Evolutionary conservation across 805 yeast species (phyloP), one percentile per base, ranked within the genome.

Genomic region (Saccharomycopsis sp.): DNA sequence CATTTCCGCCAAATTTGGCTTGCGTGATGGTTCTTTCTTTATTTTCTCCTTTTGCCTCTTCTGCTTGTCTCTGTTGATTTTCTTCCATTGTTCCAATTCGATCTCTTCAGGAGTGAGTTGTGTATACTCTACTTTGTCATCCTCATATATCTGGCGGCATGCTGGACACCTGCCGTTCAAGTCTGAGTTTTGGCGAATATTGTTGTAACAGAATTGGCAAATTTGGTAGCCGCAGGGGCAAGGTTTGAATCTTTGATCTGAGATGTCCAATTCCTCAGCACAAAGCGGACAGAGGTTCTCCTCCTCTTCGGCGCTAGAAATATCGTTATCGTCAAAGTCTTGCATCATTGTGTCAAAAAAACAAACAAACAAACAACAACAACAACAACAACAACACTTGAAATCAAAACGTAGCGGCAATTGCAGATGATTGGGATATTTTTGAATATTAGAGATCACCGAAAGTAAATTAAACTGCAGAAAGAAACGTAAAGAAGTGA

Each of bases 181-280:
- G 59, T 92, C 96, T 2, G 96, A 96, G 53, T 89, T 88, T 50
- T 86, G 92, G 50, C 95, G 74, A 54, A 92, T 92, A 59, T 88
- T 89, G 64, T 92, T 89, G 69, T 89, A 92, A 61, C 98, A 92
- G 58, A 92, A 92, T 68, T 89, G 97, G 61, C 98, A 92, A 43
- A 92, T 84, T 60, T 92, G 96, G 56, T 92, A 92, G 13, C 98
- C 98, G 65, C 98, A 92, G 1, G 97, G 97, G 67, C 98, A 92
- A 13, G 98, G 98, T 60, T 82, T 86, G 70, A 92, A 92, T 64
- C 88, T 85, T 56, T 83, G 85, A 62, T 92, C 98, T 13, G 95
- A 82, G 36, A 89, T 77, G 61, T 92, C 98, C 87, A 92, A 79
- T 58, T 92, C 96, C 63, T 92, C 98, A 56, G 88, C 92, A 67